These are phyloP conservation scores for Fusarium sp. DNA, from an alignment of 2,329 filamentous ascomycete genomes.

Conservation along the genomic window DNA sequence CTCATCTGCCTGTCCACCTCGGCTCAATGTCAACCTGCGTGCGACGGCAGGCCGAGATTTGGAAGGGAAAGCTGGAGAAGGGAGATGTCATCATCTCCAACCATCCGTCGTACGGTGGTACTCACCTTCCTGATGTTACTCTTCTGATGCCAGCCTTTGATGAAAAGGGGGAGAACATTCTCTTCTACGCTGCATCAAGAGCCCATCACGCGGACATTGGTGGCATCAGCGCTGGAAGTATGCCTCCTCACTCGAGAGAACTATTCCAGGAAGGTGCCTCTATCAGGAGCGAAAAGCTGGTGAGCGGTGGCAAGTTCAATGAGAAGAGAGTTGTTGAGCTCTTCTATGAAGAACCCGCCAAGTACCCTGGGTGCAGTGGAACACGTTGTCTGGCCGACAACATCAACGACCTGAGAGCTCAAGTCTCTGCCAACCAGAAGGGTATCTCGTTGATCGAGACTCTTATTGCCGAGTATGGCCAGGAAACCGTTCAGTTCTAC, in stretches of 20 bases:
- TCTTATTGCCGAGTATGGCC: slow-evolving; percentile 82
- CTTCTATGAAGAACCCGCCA: slow-evolving; percentile 78
- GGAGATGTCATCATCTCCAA: slow-evolving; percentile 88
- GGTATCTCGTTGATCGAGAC: slow-evolving; percentile 84
- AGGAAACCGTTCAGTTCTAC: slow-evolving; percentile 84
- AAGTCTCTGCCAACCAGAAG: slow-evolving; percentile 87
- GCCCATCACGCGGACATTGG: slow-evolving; percentile 90
- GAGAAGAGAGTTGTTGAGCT: slow-evolving; percentile 81
- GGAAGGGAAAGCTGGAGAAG: slow-evolving; percentile 80
- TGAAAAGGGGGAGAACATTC: slow-evolving; percentile 71
- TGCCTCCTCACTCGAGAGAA: slow-evolving; percentile 80
- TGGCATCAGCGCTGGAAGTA: slow-evolving; percentile 82
- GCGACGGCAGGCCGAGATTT: slow-evolving; percentile 81
- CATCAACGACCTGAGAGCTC: slow-evolving; percentile 84
- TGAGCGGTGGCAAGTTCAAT: slow-evolving; percentile 81
- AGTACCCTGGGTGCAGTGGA: slow-evolving; percentile 81
- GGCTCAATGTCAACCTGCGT: slow-evolving; percentile 88
- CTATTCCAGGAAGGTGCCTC: slow-evolving; percentile 73
- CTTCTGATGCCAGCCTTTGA: slow-evolving; percentile 84
- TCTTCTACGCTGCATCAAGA: slow-evolving; percentile 85
- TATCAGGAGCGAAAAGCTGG: slow-evolving; percentile 76
- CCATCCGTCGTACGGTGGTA: slow-evolving; percentile 85
- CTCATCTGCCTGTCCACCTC: slow-evolving; percentile 83
- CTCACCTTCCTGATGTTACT: slow-evolving; percentile 85
- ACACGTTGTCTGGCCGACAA: slow-evolving; percentile 85